Evolutionary conservation across 2,329 filamentous ascomycete genomes (phyloP).

Genomic region (Aureobasidium sp.): DNA sequence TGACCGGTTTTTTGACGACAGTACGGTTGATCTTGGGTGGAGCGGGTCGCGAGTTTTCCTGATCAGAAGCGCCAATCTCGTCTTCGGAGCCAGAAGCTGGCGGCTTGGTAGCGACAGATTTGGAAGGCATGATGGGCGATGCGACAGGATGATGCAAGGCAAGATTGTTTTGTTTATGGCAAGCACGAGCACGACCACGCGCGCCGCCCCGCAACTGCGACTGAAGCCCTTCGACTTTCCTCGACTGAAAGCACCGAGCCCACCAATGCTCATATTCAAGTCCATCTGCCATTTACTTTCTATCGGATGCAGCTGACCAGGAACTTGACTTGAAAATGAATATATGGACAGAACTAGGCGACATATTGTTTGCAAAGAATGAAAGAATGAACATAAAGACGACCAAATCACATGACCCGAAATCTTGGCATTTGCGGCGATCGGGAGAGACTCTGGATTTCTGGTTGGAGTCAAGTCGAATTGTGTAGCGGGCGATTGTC

Average conservation of each 20-base stretch:
- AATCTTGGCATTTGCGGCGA: constrained; percentile 7
- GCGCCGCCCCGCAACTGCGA: neutral
- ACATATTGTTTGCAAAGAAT: too few species aligned
- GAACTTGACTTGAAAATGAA: too few species aligned
- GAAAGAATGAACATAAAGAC: neutral
- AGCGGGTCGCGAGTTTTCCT: neutral
- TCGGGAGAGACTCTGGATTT: neutral
- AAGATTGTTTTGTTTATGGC: constrained; percentile 5
- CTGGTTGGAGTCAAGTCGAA: neutral
- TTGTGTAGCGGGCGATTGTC: neutral
- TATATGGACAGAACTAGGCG: too few species aligned
- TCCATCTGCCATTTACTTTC: too few species aligned
- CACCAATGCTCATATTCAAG: neutral
- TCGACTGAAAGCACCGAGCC: neutral
- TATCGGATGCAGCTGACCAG: too few species aligned
- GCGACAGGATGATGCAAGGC: neutral
- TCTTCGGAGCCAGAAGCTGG: constrained; percentile 4
- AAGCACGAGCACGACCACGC: neutral
- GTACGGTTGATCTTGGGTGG: constrained; percentile 13
- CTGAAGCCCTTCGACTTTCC: neutral
- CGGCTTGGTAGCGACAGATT: constrained; percentile 7
- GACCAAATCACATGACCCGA: neutral
- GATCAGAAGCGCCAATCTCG: constrained; percentile 8
- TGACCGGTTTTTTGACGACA: constrained; percentile 20
- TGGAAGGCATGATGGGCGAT: neutral